Conservation (phyloP, 148 eudicot genomes). For the Chenopodium berlandieri region DNA sequence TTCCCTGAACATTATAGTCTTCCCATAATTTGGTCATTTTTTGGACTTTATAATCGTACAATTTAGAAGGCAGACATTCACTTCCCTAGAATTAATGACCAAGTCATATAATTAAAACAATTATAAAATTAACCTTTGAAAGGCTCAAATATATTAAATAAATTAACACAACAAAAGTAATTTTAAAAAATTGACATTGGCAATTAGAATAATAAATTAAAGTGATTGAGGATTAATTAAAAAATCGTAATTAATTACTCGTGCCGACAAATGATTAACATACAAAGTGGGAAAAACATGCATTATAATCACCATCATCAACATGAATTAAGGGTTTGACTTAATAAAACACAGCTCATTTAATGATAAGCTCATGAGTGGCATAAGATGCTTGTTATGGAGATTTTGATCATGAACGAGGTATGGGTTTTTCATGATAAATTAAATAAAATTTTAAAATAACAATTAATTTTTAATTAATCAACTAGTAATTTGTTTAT, state of each 20-base stretch:
- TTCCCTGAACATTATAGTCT: constrained; percentile 17
- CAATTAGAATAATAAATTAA: constrained; percentile 5
- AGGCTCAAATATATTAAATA: not conserved
- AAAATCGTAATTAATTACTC: constrained; percentile 14
- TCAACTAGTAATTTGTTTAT: not conserved
- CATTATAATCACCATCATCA: constrained; percentile 25
- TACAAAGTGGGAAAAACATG: constrained; percentile 39
- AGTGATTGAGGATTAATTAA: constrained; percentile 15
- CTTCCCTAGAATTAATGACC: constrained; percentile 19
- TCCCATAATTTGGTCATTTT: constrained; percentile 7
- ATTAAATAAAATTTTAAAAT: not conserved
- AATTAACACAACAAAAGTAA: not conserved
- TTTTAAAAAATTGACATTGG: not conserved
- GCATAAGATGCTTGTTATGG: constrained; percentile 19
- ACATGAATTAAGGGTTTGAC: constrained; percentile 27
- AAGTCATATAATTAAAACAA: constrained; percentile 17
- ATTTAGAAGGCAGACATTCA: constrained; percentile 29
- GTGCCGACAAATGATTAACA: constrained; percentile 43
- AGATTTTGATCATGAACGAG: constrained; percentile 21
- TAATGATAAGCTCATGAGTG: constrained; percentile 41
- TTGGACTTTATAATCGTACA: not conserved
- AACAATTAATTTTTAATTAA: not conserved
- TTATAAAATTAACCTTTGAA: not conserved
- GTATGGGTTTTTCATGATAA: constrained; percentile 3
- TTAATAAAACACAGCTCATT: constrained; percentile 33